phyloP scores from a whole-genome alignment of 2,329 filamentous ascomycete species.

The Sarocladium kiliense region DNA sequence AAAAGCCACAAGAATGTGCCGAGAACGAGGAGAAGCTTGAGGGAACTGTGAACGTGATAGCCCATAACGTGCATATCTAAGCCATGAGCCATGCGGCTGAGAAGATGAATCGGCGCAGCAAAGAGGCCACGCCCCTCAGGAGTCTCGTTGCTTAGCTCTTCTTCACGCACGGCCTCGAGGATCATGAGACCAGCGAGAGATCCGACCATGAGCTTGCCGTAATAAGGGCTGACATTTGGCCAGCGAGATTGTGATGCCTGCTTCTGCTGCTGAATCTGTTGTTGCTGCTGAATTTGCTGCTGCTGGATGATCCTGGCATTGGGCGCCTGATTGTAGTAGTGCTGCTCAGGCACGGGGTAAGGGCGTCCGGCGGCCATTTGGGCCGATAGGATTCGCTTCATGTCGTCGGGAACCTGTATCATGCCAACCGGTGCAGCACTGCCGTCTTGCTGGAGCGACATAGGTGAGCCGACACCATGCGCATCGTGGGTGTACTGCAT shows the following conservation, averaged over 20 bases:
- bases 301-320: constrained; percentile 45
- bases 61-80: constrained; percentile 50
- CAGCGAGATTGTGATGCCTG: constrained; percentile 48
- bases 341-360: constrained; percentile 44
- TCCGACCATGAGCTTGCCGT: constrained; percentile 83
- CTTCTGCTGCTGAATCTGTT: constrained; percentile 39
- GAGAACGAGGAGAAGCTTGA: constrained; percentile 48
- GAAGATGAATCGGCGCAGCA: constrained; percentile 55
- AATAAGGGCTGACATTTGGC: constrained; percentile 50
- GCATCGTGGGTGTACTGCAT: constrained; percentile 38
- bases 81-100: constrained; percentile 42
- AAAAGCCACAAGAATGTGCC: constrained; percentile 51
- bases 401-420: constrained; percentile 62
- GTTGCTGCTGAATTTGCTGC: constrained; percentile 51
- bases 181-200: constrained; percentile 91
- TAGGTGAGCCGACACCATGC: constrained; percentile 25
- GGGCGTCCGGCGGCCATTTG: constrained; percentile 51
- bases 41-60: constrained; percentile 46
- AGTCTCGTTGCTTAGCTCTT: constrained; percentile 59
- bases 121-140: constrained; percentile 63
- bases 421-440: constrained; percentile 47
- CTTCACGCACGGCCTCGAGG: constrained; percentile 69
- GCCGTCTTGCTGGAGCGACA: constrained; percentile 21
- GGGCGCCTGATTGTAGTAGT: constrained; percentile 38
- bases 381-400: constrained; percentile 56